These are phyloP conservation scores for Candida qinlingensis DNA, from an alignment of 805 yeast species.

Conservation along the genomic window DNA sequence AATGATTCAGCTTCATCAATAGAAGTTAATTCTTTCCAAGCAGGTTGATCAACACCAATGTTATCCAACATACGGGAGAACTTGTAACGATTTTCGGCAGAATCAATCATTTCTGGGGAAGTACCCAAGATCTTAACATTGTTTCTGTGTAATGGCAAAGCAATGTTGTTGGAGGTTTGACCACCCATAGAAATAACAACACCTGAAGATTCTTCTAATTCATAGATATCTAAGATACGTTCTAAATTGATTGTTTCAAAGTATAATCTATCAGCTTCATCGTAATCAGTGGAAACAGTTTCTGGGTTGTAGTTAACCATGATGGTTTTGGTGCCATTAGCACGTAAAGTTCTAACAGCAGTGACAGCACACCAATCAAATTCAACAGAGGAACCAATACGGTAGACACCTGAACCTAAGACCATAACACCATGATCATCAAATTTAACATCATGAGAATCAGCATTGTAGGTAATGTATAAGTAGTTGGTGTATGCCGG, in stretches of 20 bases:
- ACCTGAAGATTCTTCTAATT: conserved; percentile 83
- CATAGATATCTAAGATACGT: conserved; percentile 91
- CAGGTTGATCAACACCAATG: conserved; percentile 97
- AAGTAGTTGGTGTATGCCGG: conserved; percentile 94
- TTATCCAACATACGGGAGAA: conserved; percentile 95
- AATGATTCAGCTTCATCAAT: conserved; percentile 87
- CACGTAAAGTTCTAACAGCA: conserved; percentile 89
- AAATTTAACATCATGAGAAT: conserved; percentile 78
- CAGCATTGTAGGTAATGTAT: conserved; percentile 93
- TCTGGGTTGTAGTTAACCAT: conserved; percentile 99
- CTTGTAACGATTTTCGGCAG: conserved; percentile 97
- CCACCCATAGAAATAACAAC: conserved; percentile 98
- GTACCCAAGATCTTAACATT: conserved; percentile 95
- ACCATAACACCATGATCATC: conserved; percentile 94
- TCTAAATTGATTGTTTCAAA: conserved; percentile 94
- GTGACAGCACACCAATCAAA: conserved; percentile 99
- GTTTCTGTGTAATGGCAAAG: conserved; percentile 86
- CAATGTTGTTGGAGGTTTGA: conserved; percentile 95
- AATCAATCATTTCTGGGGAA: conserved; percentile 96
- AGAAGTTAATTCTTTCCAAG: conserved; percentile 96
- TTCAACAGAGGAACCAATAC: conserved; percentile 98
- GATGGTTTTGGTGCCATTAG: conserved; percentile 80
- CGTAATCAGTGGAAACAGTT: conserved; percentile 98
- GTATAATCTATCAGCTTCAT: conserved; percentile 94
- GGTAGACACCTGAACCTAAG: conserved; percentile 95